Evolutionary conservation across 495 filamentous ascomycete species (phyloP).

Genomic region (Chaetomidium leptoderma): DNA sequence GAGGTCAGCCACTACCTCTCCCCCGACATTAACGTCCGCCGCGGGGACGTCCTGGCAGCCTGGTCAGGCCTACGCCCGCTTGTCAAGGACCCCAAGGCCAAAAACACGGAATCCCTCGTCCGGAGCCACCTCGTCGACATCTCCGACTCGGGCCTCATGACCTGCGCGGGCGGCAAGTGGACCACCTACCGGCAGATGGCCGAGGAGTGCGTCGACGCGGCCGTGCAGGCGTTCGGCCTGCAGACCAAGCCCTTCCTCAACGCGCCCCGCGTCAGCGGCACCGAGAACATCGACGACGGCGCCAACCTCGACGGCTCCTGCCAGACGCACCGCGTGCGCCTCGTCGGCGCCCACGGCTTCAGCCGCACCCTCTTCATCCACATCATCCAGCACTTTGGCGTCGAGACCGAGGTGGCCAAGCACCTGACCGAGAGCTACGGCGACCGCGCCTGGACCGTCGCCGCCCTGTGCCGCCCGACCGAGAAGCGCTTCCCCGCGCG

Average conservation of each 20-base stretch:
- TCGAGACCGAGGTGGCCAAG: constrained; percentile 92
- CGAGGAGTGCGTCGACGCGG: constrained; percentile 92
- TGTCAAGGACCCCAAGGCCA: constrained; percentile 89
- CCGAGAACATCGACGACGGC: constrained; percentile 67
- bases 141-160: constrained; percentile 80
- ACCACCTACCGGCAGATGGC: constrained; percentile 99
- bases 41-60: constrained; percentile 90
- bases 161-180: constrained; percentile 97
- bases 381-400: constrained; percentile 92
- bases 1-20: constrained; percentile 87
- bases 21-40: constrained; percentile 88
- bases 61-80: constrained; percentile 94
- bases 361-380: constrained; percentile 97
- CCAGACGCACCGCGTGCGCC: constrained; percentile 84
- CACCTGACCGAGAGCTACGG: constrained; percentile 88
- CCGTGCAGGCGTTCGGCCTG: constrained; percentile 73
- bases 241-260: constrained; percentile 53
- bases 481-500: constrained; percentile 81
- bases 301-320: constrained; percentile 77
- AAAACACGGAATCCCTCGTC: constrained; percentile 90
- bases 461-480: constrained; percentile 75
- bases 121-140: constrained; percentile 91
- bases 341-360: constrained; percentile 92
- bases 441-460: constrained; percentile 94
- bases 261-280: constrained; percentile 72